phyloP scores from a whole-genome alignment of 345 rosid species.

The Sonneratia caseolaris region DNA sequence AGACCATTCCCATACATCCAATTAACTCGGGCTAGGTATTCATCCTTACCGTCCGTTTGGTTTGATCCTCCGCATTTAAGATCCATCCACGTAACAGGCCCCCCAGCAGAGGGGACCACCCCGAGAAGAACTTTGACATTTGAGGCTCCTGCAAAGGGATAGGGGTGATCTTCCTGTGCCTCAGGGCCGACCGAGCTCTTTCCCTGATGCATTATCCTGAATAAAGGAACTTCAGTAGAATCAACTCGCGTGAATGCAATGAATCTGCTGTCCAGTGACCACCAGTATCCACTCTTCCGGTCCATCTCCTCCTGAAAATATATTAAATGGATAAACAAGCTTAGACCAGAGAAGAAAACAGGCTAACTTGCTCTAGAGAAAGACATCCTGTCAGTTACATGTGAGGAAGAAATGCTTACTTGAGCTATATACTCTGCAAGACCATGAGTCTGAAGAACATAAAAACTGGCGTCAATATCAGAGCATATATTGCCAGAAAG shows the following conservation, averaged over 20 bases:
- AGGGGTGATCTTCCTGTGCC: slow-evolving; percentile 88
- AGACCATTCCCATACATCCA: slow-evolving; percentile 81
- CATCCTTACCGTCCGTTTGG: slow-evolving; percentile 35
- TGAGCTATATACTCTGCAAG: slow-evolving; percentile 98
- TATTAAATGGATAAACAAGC: slow-evolving; percentile 5
- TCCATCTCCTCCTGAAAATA: slow-evolving; percentile 92
- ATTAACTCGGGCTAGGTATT: slow-evolving; percentile 75
- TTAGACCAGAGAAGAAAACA: slow-evolving; percentile 2
- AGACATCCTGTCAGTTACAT: not conserved
- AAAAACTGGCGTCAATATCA: slow-evolving; percentile 18
- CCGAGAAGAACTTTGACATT: slow-evolving; percentile 82
- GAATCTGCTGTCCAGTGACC: slow-evolving; percentile 84
- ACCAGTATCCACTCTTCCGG: slow-evolving; percentile 91
- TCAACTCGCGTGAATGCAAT: slow-evolving; percentile 80
- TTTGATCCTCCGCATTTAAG: slow-evolving; percentile 62
- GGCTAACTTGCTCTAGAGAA: not conserved
- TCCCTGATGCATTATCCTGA: slow-evolving; percentile 96
- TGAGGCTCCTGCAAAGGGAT: slow-evolving; percentile 90
- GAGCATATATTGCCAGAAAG: not conserved
- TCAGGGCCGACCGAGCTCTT: slow-evolving; percentile 66
- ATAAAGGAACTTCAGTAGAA: slow-evolving; percentile 63
- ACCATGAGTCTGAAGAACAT: slow-evolving; percentile 69
- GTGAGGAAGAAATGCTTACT: slow-evolving; percentile 32
- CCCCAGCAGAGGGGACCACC: slow-evolving; percentile 66
- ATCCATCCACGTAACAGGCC: slow-evolving; percentile 76